Evolutionary conservation across 495 filamentous ascomycete species (phyloP).

Genomic region (Talaromyces trachyspermus): DNA sequence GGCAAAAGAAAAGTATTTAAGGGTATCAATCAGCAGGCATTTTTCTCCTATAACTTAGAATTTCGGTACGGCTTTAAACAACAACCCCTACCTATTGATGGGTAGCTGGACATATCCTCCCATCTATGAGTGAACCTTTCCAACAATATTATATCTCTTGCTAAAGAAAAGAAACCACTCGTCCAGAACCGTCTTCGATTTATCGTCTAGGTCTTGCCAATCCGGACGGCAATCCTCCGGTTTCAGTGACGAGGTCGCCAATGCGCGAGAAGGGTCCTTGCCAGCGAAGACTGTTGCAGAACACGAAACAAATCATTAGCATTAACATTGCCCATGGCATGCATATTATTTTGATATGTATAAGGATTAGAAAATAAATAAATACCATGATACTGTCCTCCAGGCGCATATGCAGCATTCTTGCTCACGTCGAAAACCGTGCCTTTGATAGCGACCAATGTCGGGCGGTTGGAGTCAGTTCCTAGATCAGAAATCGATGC

Average conservation of each 20-base stretch:
- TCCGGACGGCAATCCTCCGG: slow-evolving; percentile 74
- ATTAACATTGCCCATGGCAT: too few species aligned
- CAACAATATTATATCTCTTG: slow-evolving; percentile 91
- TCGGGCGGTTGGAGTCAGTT: slow-evolving; percentile 58
- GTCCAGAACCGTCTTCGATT: slow-evolving; percentile 73
- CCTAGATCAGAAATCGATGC: slow-evolving; percentile 26
- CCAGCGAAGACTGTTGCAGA: slow-evolving; percentile 81
- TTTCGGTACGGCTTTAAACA: background rate
- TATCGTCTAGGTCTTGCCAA: slow-evolving; percentile 79
- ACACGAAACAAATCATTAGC: too few species aligned
- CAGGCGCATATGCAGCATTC: slow-evolving; percentile 78
- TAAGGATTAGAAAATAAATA: slow-evolving; percentile 8
- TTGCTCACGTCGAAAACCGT: slow-evolving; percentile 88
- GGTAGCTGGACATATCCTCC: background rate
- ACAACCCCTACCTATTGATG: background rate
- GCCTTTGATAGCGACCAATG: slow-evolving; percentile 93
- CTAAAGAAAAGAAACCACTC: slow-evolving; percentile 96
- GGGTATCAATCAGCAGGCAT: background rate
- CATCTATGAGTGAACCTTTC: slow-evolving; percentile 52
- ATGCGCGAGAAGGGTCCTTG: slow-evolving; percentile 85
- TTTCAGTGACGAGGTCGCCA: slow-evolving; percentile 81
- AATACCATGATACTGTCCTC: slow-evolving; percentile 77
- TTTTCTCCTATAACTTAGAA: background rate
- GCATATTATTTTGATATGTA: background rate
- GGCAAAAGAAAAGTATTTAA: background rate